Conservation (phyloP, 2,329 filamentous ascomycete species). For the Aspergillus tubingensis region DNA sequence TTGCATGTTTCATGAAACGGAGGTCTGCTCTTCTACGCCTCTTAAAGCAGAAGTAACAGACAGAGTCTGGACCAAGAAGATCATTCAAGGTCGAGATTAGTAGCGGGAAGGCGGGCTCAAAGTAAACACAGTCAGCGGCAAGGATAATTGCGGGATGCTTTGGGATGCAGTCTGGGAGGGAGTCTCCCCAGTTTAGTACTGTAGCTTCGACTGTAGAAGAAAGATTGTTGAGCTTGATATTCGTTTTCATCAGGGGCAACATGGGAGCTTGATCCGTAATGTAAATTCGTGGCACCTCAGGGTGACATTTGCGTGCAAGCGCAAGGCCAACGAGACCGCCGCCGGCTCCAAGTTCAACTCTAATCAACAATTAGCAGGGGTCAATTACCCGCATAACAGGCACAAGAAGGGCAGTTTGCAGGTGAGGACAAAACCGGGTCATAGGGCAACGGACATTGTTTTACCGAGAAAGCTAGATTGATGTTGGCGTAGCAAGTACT, state of each 20-base stretch:
- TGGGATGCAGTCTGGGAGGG: conserved; percentile 42
- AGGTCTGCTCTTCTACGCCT: conserved; percentile 79
- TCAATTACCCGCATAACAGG: not conserved
- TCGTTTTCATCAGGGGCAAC: conserved; percentile 80
- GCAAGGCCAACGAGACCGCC: conserved; percentile 78
- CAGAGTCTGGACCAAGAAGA: conserved; percentile 64
- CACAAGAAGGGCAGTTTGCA: not conserved
- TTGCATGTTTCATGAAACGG: conserved; percentile 71
- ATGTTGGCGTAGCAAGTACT: conserved; percentile 79
- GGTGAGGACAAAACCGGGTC: not conserved
- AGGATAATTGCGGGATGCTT: conserved; percentile 74
- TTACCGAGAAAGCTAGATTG: conserved; percentile 63
- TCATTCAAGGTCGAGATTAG: conserved; percentile 76
- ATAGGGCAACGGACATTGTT: conserved; percentile 65
- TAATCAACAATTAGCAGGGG: conserved; percentile 40
- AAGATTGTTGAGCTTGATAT: conserved; percentile 79
- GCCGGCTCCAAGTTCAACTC: conserved; percentile 88
- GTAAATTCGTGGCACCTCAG: conserved; percentile 59
- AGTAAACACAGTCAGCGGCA: conserved; percentile 97
- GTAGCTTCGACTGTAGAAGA: conserved; percentile 63
- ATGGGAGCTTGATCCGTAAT: conserved; percentile 89
- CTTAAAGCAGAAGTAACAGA: conserved; percentile 94
- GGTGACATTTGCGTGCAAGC: conserved; percentile 57
- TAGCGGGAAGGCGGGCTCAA: conserved; percentile 90
- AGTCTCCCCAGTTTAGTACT: conserved; percentile 74